Conservation (phyloP, 805 yeast genomes). For the Candida oleophila region DNA sequence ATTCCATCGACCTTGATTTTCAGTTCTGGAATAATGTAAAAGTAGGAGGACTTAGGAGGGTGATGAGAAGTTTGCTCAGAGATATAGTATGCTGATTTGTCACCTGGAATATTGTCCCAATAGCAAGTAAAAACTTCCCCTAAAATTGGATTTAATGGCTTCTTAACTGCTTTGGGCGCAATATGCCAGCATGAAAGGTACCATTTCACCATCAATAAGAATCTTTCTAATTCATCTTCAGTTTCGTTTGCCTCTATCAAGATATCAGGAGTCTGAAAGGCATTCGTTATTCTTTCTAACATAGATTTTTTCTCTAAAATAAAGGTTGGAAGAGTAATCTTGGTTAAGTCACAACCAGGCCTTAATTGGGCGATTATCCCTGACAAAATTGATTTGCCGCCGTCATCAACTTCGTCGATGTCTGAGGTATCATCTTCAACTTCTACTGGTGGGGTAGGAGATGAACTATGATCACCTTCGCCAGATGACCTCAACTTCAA, state of each 20-base stretch:
- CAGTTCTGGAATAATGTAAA: conserved; percentile 78
- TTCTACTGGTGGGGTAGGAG: neutral
- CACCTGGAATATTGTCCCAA: conserved; percentile 81
- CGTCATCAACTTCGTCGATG: conserved; percentile 83
- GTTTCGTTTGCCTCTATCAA: conserved; percentile 65
- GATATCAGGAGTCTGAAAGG: conserved; percentile 75
- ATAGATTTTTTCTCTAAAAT: conserved; percentile 92
- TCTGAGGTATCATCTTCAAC: conserved; percentile 3
- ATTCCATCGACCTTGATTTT: conserved; percentile 87
- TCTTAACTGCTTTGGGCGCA: conserved; percentile 97
- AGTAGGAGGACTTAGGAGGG: conserved; percentile 96
- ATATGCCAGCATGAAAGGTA: conserved; percentile 97
- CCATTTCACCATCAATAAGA: conserved; percentile 78
- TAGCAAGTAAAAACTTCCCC: conserved; percentile 90
- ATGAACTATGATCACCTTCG: neutral
- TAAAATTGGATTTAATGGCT: conserved; percentile 91
- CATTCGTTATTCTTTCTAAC: conserved; percentile 93
- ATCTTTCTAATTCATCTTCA: conserved; percentile 63
- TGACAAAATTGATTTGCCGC: conserved; percentile 83
- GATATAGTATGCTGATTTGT: conserved; percentile 71
- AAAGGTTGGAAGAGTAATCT: conserved; percentile 93
- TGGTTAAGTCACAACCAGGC: conserved; percentile 86
- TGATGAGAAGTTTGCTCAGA: conserved; percentile 97
- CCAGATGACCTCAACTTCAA: conserved; percentile 12
- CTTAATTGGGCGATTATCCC: conserved; percentile 89